These are phyloP conservation scores for Gynochthodes officinalis DNA, from an alignment of 257 asterid species.

Conservation along the genomic window DNA sequence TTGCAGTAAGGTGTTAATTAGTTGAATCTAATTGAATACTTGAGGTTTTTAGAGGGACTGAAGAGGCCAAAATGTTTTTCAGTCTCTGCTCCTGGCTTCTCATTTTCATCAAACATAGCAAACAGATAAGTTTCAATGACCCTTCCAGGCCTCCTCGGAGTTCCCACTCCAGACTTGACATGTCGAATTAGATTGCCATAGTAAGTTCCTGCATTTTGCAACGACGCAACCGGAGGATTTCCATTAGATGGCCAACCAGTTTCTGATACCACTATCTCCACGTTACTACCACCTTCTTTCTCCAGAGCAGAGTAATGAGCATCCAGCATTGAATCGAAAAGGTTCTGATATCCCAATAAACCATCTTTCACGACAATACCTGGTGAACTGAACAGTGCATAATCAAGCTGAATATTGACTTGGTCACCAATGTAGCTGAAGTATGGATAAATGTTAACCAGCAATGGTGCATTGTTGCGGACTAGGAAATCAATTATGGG, in stretches of 20 bases:
- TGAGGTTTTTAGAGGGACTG: conserved; percentile 22
- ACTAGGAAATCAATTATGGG: conserved; percentile 26
- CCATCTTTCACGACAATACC: conserved; percentile 18
- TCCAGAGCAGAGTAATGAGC: conserved; percentile 30
- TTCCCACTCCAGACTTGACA: conserved; percentile 20
- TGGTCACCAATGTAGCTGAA: conserved; percentile 10
- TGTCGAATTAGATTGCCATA: conserved; percentile 22
- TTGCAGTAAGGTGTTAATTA: not conserved
- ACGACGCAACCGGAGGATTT: conserved; percentile 13
- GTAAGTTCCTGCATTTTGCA: conserved; percentile 15
- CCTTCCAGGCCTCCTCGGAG: conserved; percentile 36
- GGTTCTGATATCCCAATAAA: conserved; percentile 23
- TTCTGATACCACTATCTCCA: conserved; percentile 33
- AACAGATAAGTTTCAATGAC: conserved; percentile 47
- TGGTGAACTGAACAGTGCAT: conserved; percentile 20
- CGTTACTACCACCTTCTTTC: conserved; percentile 26
- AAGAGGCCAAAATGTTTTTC: conserved; percentile 54
- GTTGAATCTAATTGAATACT: conserved; percentile 29
- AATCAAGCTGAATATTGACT: conserved; percentile 12
- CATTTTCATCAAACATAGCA: conserved; percentile 56
- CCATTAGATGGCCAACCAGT: conserved; percentile 44
- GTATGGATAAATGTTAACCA: conserved; percentile 36
- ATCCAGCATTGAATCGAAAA: conserved; percentile 38
- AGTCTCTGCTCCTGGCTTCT: conserved; percentile 18
- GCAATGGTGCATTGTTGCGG: conserved; percentile 23